These are phyloP conservation scores for Phytophthora quininea DNA, from an alignment of 352 stramenopile genomes.

Conservation along the genomic window DNA sequence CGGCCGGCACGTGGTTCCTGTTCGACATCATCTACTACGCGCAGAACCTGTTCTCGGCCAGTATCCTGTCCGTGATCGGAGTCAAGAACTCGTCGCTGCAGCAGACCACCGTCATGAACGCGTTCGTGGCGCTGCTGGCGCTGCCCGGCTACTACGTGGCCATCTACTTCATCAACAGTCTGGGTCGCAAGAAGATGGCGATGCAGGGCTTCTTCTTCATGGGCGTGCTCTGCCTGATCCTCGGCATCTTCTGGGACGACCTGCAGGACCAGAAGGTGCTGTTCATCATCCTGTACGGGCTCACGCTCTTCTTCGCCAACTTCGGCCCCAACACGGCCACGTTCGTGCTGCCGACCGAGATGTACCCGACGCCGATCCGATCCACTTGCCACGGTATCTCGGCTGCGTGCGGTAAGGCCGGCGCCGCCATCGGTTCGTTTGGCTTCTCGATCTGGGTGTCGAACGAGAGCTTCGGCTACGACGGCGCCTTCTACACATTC, in stretches of 20 bases:
- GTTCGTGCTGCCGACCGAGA: slow-evolving; percentile 87
- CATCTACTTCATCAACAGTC: slow-evolving; percentile 57
- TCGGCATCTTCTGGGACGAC: slow-evolving; percentile 40
- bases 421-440: slow-evolving; percentile 18
- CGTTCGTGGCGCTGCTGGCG: slow-evolving; percentile 39
- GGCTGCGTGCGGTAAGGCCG: slow-evolving; percentile 9
- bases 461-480: slow-evolving; percentile 17
- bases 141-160: slow-evolving; percentile 73
- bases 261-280: slow-evolving; percentile 31
- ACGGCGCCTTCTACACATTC: slow-evolving; percentile 18
- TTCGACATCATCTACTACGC: slow-evolving; percentile 76
- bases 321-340: slow-evolving; percentile 78
- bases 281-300: slow-evolving; percentile 62
- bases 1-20: slow-evolving; percentile 64
- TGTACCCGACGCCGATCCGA: slow-evolving; percentile 76
- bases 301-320: slow-evolving; percentile 61
- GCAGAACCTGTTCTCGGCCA: slow-evolving; percentile 60
- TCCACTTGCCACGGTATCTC: slow-evolving; percentile 84
- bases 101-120: slow-evolving; percentile 45
- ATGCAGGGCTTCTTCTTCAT: slow-evolving; percentile 54
- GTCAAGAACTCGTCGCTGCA: slow-evolving; percentile 40
- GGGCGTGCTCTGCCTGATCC: slow-evolving; percentile 43
- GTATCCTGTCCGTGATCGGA: slow-evolving; percentile 45
- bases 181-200: slow-evolving; percentile 63
- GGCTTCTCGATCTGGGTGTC: slow-evolving; percentile 19